Evolutionary conservation across 495 filamentous ascomycete species (phyloP), one percentile per base, ranked within the genome.

Genomic region (Penicillium desertorum): DNA sequence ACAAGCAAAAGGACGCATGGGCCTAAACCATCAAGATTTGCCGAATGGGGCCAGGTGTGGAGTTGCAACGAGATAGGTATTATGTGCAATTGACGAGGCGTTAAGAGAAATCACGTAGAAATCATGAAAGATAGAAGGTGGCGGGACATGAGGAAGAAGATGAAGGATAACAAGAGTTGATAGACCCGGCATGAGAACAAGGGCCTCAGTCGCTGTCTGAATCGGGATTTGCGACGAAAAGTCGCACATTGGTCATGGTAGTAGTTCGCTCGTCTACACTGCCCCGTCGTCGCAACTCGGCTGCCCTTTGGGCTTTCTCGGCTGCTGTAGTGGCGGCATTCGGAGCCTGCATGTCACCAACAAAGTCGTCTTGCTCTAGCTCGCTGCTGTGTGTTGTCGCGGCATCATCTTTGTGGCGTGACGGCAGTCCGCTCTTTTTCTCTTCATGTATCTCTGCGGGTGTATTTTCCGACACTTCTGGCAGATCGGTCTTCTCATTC

Each of bases 191-290:
- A 50, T 36, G 54, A 45, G 25, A 27, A 59, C 23, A 22, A 16
- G 10, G 32, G 22, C 19, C 34, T 74, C 72, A 87, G 71, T 88
- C 86, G 67, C 83, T 86, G 46, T 55, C 52, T 16, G 81, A 66
- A 69, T 98, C 94, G 22, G 94, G 94, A 71, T 98, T 98, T 19
- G 95, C 95, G 65, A 98, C 92, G 62, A 90, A 97, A 54, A 98
- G 75, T 52, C 92, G 83, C 19, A 87, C 89, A 19, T 86, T 89
- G 32, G 89, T 91, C 86, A 96, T 91, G 5, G 86, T 86, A 58
- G 81, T 85, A 22, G 89, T 90, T 65, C 89, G 82, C 71, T 98
- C 94, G 69, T 98, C 95, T 49, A 98, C 91, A 70, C 94, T 98
- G 10, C 93, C 94, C 61, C 91, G 81, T 55, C 93, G 84, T 66